Conservation (phyloP, 2,329 filamentous ascomycete genomes). For the Corinectria fuckeliana region DNA sequence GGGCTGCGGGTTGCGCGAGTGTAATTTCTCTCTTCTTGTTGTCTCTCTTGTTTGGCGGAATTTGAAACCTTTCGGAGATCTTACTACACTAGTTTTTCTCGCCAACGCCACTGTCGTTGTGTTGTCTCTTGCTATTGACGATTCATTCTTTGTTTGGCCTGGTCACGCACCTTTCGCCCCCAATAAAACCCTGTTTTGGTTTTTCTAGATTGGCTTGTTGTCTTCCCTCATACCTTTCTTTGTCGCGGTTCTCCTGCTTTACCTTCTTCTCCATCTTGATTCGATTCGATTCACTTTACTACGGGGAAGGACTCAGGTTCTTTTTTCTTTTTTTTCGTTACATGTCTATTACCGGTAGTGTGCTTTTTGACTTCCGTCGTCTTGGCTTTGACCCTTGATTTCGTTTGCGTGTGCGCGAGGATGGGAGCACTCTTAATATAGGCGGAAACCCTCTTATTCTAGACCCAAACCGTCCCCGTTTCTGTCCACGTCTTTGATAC, state of each 20-base stretch:
- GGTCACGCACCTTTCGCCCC: background rate
- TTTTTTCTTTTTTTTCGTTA: conserved; percentile 18
- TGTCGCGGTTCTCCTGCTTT: background rate
- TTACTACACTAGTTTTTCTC: conserved; percentile 8
- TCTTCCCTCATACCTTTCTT: background rate
- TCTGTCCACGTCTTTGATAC: background rate
- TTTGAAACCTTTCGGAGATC: conserved; percentile 14
- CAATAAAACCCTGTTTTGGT: background rate
- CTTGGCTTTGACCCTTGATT: conserved; percentile 19
- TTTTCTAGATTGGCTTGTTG: conserved; percentile 6
- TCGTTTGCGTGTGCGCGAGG: conserved; percentile 28
- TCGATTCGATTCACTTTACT: background rate
- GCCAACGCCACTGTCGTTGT: background rate
- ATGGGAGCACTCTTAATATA: conserved; percentile 41
- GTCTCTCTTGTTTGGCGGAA: conserved; percentile 12
- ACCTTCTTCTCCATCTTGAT: background rate
- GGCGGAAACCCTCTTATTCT: conserved; percentile 35
- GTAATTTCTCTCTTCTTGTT: conserved; percentile 31
- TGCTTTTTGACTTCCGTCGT: background rate
- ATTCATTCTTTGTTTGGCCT: background rate
- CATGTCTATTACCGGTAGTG: background rate
- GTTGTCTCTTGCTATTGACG: background rate
- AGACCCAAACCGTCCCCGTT: background rate
- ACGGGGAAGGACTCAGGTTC: conserved; percentile 7
- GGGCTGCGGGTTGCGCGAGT: conserved; percentile 30